These are phyloP conservation scores for Passalora sequoiae DNA, from an alignment of 2,329 filamentous ascomycete genomes.

Conservation along the genomic window DNA sequence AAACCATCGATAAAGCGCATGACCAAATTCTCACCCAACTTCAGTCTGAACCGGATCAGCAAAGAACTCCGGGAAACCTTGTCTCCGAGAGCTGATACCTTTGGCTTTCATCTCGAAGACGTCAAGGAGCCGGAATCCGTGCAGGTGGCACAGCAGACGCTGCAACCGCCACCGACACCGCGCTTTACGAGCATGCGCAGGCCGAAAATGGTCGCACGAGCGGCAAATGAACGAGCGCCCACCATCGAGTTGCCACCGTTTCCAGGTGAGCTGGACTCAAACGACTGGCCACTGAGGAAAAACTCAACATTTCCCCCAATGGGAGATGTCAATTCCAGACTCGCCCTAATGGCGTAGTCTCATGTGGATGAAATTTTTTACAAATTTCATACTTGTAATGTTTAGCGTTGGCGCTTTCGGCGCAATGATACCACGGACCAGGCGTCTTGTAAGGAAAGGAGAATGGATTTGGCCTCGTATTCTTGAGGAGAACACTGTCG, in stretches of 20 bases:
- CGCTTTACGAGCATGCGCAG: slow-evolving; percentile 15
- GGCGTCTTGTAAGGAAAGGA: neutral
- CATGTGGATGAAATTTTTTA: neutral
- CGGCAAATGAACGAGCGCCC: slow-evolving; percentile 32
- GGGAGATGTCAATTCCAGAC: neutral
- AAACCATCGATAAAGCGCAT: slow-evolving; percentile 13
- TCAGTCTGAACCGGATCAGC: slow-evolving; percentile 21
- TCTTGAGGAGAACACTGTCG: no score
- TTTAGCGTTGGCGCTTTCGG: slow-evolving; percentile 2
- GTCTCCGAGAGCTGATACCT: slow-evolving; percentile 3
- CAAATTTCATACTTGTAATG: neutral
- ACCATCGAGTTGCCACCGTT: slow-evolving; percentile 29
- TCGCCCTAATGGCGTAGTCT: neutral
- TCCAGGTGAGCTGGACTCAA: slow-evolving; percentile 17
- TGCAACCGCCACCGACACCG: slow-evolving; percentile 11
- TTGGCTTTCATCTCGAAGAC: slow-evolving; percentile 8
- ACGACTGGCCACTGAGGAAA: slow-evolving; percentile 6
- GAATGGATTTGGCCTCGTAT: neutral
- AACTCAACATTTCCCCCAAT: neutral
- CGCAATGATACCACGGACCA: slow-evolving; percentile 3
- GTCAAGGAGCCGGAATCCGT: slow-evolving; percentile 10
- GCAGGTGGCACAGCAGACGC: slow-evolving; percentile 7
- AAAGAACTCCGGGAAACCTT: slow-evolving; percentile 8
- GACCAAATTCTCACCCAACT: slow-evolving; percentile 23
- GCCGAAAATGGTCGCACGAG: slow-evolving; percentile 31